A percentile compares a stretch with the other conserved stretches of the same genome.
These are phyloP conservation scores for Chytridiales sp. DNA, from an alignment of 371 early-diverging fungal species.

Conservation along the genomic window DNA sequence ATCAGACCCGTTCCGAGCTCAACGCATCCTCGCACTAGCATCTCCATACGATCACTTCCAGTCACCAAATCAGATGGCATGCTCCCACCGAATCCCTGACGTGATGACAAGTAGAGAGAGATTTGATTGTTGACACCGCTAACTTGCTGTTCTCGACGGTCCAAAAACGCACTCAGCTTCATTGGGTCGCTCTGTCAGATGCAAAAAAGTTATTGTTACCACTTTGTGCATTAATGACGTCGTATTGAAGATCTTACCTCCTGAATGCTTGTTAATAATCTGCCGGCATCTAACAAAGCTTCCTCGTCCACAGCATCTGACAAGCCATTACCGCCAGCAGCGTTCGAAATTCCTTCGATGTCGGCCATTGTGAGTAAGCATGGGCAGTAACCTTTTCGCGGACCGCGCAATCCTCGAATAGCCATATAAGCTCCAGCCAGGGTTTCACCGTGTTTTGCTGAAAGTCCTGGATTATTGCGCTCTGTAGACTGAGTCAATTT, in stretches of 20 bases:
- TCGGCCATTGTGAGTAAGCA: too few species aligned
- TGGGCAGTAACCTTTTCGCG: slow-evolving; percentile 28
- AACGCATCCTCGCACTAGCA: background rate
- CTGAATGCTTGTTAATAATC: background rate
- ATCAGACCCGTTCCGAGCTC: slow-evolving; percentile 21
- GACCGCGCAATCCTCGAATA: slow-evolving; percentile 14
- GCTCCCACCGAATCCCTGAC: slow-evolving; percentile 16
- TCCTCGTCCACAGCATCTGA: slow-evolving; percentile 20
- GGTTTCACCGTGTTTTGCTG: too few species aligned
- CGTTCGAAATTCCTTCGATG: background rate
- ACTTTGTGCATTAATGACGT: background rate
- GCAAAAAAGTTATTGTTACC: background rate
- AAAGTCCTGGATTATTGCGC: background rate
- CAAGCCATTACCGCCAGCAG: background rate
- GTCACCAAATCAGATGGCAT: background rate
- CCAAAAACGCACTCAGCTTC: slow-evolving; percentile 20
- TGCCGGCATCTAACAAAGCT: slow-evolving; percentile 9
- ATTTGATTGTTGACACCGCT: slow-evolving; percentile 26
- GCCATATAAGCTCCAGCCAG: too few species aligned
- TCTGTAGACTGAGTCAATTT: background rate
- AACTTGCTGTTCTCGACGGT: slow-evolving; percentile 23
- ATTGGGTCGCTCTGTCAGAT: slow-evolving; percentile 14
- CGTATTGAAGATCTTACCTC: background rate
- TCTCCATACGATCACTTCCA: background rate
- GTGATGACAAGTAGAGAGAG: slow-evolving; percentile 18